Evolutionary conservation across 192 early-diverging fungal species (phyloP).

Genomic region (Entomortierella lignicola): DNA sequence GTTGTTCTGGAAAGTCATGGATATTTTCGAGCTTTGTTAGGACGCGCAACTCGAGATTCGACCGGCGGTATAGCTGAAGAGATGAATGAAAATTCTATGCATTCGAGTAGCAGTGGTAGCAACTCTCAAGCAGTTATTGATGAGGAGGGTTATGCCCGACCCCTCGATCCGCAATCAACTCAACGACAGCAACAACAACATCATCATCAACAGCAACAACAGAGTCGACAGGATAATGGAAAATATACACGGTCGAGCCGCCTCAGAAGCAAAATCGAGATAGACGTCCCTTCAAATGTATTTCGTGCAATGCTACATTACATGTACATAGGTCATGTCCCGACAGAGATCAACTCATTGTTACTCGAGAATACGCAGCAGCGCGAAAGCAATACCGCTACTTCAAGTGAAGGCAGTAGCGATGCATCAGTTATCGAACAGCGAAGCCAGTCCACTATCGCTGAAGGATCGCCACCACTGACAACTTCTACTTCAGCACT

Average conservation of each 20-base stretch:
- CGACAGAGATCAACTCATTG: not conserved
- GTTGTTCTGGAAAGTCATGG: constrained; percentile 37
- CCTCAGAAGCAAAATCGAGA: not conserved
- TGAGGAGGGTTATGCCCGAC: constrained; percentile 44
- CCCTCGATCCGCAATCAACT: constrained; percentile 1
- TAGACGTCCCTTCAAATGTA: constrained; percentile 12
- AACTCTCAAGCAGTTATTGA: constrained; percentile 6
- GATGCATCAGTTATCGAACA: not conserved
- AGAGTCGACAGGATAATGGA: not conserved
- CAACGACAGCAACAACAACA: constrained; percentile 11
- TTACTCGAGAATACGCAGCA: not conserved
- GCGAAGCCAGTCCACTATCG: not conserved
- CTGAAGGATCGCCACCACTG: not conserved
- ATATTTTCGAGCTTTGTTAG: constrained; percentile 21
- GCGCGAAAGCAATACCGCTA: not conserved
- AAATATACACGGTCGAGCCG: not conserved
- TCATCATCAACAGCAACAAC: constrained; percentile 2
- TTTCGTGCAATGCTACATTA: constrained; percentile 38
- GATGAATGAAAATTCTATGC: not conserved
- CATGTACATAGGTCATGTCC: constrained; percentile 51
- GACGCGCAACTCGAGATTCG: not conserved
- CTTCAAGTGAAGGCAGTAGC: not conserved
- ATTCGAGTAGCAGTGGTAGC: not conserved
- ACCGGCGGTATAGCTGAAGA: not conserved
- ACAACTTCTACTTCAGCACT: not conserved